A percentile compares a stretch with the other conserved stretches of the same genome.
These are phyloP conservation scores for Insectozyma bohioensis DNA, from an alignment of 1,139 yeast genomes.

Conservation along the genomic window DNA sequence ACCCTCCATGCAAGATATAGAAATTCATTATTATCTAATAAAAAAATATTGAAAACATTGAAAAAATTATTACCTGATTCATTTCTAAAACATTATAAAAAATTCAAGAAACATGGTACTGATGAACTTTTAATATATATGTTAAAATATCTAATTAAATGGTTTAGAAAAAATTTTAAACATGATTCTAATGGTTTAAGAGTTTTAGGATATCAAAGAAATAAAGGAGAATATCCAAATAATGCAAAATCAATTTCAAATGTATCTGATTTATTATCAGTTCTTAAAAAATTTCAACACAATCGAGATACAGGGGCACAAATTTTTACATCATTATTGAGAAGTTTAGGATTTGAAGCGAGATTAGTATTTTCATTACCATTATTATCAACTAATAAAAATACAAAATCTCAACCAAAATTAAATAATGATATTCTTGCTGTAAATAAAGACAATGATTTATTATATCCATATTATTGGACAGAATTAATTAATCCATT, in stretches of 20 bases:
- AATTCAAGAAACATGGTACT: constrained; percentile 15
- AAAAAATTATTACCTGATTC: constrained; percentile 29
- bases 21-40: constrained; percentile 23
- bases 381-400: constrained; percentile 20
- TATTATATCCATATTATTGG: constrained; percentile 42
- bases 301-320: constrained; percentile 42
- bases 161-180: constrained; percentile 39
- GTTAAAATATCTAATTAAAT: constrained; percentile 35
- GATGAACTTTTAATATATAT: constrained; percentile 31
- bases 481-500: constrained; percentile 39
- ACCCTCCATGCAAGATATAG: constrained; percentile 25
- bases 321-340: constrained; percentile 30
- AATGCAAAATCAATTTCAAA: constrained; percentile 17
- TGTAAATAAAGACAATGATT: constrained; percentile 33
- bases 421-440: constrained; percentile 21
- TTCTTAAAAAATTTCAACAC: constrained; percentile 28
- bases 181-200: constrained; percentile 35
- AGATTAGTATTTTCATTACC: constrained; percentile 38
- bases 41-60: constrained; percentile 22
- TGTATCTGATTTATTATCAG: constrained; percentile 16
- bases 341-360: constrained; percentile 34
- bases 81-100: constrained; percentile 19
- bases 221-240: constrained; percentile 19
- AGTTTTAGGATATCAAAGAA: constrained; percentile 27
- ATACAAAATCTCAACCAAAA: constrained; percentile 24